phyloP scores from a whole-genome alignment of 2,329 filamentous ascomycete genomes.

The Hymenoscyphus scutula region DNA sequence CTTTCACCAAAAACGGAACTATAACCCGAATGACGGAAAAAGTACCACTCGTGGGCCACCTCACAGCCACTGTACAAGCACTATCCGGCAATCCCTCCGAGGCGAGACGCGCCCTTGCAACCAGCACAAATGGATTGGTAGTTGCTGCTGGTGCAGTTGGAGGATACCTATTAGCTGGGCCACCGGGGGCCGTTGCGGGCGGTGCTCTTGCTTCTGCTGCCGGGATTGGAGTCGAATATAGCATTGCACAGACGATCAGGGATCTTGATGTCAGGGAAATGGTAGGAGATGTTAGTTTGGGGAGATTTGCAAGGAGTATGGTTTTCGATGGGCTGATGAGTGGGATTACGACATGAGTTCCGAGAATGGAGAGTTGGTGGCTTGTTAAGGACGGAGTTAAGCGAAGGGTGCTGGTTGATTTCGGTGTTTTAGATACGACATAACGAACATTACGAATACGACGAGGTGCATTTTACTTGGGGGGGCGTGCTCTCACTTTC shows the following conservation, averaged over 20 bases:
- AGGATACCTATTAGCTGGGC: not conserved
- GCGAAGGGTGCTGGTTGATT: not conserved
- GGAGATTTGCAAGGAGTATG: not conserved
- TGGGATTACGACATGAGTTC: not conserved
- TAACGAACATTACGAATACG: not conserved
- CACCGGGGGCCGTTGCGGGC: not conserved
- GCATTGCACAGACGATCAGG: not conserved
- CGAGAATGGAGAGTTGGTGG: not conserved
- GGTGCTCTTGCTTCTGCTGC: not conserved
- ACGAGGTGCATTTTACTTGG: not conserved
- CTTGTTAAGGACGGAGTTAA: not conserved
- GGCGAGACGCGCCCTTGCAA: not conserved
- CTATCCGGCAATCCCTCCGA: not conserved
- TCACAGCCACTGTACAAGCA: not conserved
- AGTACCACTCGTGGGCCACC: not conserved
- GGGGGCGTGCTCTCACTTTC: not conserved
- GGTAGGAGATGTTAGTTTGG: not conserved
- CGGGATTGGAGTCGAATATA: not conserved
- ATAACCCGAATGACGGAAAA: not conserved
- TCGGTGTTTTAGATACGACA: not conserved
- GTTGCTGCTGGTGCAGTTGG: not conserved
- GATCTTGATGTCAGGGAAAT: not conserved
- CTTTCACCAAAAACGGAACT: not conserved
- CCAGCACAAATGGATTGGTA: not conserved
- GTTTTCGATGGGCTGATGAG: not conserved